A percentile compares a stretch with the other conserved stretches of the same genome.
These are phyloP conservation scores for Aspergillus sclerotiicarbonarius DNA, from an alignment of 495 filamentous ascomycete genomes.

Conservation along the genomic window DNA sequence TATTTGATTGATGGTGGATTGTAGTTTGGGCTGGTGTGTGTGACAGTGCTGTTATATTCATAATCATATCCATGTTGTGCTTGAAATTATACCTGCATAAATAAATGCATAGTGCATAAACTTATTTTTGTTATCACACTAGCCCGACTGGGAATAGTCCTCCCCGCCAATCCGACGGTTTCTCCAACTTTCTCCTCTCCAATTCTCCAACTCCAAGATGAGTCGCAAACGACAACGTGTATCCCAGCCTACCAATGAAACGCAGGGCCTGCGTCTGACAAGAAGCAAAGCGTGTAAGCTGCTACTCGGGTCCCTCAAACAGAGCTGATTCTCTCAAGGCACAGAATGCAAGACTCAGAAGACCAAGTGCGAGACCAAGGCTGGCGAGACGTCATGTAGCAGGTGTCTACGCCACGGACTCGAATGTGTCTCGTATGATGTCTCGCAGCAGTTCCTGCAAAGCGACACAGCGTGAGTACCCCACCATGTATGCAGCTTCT, in stretches of 20 bases:
- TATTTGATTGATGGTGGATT: too few relatives aligned
- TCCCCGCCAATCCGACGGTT: not conserved
- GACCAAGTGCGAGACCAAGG: slow-evolving; percentile 12
- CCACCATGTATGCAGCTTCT: not conserved
- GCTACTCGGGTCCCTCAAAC: too few relatives aligned
- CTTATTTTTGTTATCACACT: too few relatives aligned
- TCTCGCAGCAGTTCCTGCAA: slow-evolving; percentile 13
- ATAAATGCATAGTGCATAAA: too few relatives aligned
- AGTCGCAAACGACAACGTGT: not conserved
- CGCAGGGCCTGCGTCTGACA: not conserved
- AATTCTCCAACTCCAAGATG: not conserved
- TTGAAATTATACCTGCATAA: too few relatives aligned
- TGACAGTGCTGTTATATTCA: too few relatives aligned
- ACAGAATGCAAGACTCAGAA: slow-evolving; percentile 14
- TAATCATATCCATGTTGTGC: too few relatives aligned
- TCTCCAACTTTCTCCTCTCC: not conserved
- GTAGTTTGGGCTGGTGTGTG: too few relatives aligned
- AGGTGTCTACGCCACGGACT: slow-evolving; percentile 4
- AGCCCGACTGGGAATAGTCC: not conserved
- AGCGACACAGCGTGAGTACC: slow-evolving; percentile 7
- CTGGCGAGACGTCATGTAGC: slow-evolving; percentile 2
- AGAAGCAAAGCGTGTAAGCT: not conserved
- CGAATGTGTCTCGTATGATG: slow-evolving; percentile 9
- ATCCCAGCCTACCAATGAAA: not conserved
- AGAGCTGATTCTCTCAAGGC: too few relatives aligned